Evolutionary conservation across 306 rosid genomes (phyloP).

Genomic region (Lathyrus aphaca): DNA sequence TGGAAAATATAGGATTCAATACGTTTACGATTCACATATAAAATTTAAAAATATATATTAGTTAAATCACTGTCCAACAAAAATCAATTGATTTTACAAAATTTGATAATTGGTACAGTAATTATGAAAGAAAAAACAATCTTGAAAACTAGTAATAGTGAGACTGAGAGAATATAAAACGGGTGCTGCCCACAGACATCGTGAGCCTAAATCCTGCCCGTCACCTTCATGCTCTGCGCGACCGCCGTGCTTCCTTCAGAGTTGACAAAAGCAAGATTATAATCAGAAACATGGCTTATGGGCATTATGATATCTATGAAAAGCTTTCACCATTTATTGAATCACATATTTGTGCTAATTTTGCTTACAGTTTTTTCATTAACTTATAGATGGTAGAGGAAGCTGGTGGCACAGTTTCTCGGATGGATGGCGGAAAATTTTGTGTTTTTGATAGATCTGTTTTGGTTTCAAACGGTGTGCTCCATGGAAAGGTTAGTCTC

Average conservation of each 20-base stretch:
- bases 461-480: slow-evolving; percentile 74
- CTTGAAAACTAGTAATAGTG: too few species aligned
- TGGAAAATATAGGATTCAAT: too few species aligned
- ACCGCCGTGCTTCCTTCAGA: neutral
- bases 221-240: neutral
- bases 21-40: too few species aligned
- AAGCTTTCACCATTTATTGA: slow-evolving; percentile 7
- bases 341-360: slow-evolving; percentile 18
- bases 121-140: too few species aligned
- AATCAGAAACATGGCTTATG: neutral
- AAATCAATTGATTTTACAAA: too few species aligned
- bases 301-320: neutral
- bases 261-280: neutral
- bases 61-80: too few species aligned
- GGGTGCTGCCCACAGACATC: too few species aligned
- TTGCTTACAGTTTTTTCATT: slow-evolving; percentile 14
- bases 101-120: too few species aligned
- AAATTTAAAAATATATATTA: too few species aligned
- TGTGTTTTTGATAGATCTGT: slow-evolving; percentile 93
- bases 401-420: slow-evolving; percentile 82
- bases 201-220: neutral
- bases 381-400: slow-evolving; percentile 80
- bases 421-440: slow-evolving; percentile 94
- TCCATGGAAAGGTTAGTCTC: slow-evolving; percentile 75
- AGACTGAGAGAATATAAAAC: too few species aligned